phyloP scores from a whole-genome alignment of 2,329 filamentous ascomycete genomes.

The Epichloe hybrida region DNA sequence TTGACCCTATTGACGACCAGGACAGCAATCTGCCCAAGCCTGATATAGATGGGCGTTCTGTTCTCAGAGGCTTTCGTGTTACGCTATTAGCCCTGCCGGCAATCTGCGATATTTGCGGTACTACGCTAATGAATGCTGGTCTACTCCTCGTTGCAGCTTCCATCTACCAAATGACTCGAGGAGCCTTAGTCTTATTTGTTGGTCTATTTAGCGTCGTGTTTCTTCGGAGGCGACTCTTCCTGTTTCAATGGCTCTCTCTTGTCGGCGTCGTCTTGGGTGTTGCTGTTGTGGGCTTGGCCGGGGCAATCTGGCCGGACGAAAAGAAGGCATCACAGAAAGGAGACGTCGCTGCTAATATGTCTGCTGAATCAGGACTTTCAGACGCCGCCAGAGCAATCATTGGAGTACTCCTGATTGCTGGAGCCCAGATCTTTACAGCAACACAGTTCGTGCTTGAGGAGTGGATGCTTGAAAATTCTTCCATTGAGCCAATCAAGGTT shows the following conservation, averaged over 20 bases:
- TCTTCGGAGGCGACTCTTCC: slow-evolving; percentile 59
- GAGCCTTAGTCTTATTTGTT: slow-evolving; percentile 88
- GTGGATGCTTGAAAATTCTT: slow-evolving; percentile 59
- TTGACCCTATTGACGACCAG: slow-evolving; percentile 23
- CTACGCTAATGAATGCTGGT: slow-evolving; percentile 94
- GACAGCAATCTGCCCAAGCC: slow-evolving; percentile 14
- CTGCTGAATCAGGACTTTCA: slow-evolving; percentile 24
- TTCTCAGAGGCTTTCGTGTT: slow-evolving; percentile 58
- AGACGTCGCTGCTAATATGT: slow-evolving; percentile 18
- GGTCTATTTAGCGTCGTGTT: slow-evolving; percentile 91
- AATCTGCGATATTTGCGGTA: slow-evolving; percentile 86
- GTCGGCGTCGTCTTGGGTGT: slow-evolving; percentile 81
- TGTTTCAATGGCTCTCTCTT: slow-evolving; percentile 90
- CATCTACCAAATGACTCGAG: slow-evolving; percentile 97
- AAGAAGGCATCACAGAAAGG: slow-evolving; percentile 29
- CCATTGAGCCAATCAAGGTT: slow-evolving; percentile 68
- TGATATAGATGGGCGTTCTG: slow-evolving; percentile 41
- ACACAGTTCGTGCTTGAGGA: slow-evolving; percentile 95
- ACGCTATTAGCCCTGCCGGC: slow-evolving; percentile 71
- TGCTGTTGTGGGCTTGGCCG: slow-evolving; percentile 77
- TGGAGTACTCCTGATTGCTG: slow-evolving; percentile 81
- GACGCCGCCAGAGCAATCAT: slow-evolving; percentile 46
- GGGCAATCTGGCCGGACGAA: slow-evolving; percentile 62
- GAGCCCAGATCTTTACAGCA: slow-evolving; percentile 91
- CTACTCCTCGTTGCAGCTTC: slow-evolving; percentile 86